Percentiles rank a stretch among this genome's conserved stretches.
Conservation (phyloP, 2,329 filamentous ascomycete species). For the Verticillium nubilum region DNA sequence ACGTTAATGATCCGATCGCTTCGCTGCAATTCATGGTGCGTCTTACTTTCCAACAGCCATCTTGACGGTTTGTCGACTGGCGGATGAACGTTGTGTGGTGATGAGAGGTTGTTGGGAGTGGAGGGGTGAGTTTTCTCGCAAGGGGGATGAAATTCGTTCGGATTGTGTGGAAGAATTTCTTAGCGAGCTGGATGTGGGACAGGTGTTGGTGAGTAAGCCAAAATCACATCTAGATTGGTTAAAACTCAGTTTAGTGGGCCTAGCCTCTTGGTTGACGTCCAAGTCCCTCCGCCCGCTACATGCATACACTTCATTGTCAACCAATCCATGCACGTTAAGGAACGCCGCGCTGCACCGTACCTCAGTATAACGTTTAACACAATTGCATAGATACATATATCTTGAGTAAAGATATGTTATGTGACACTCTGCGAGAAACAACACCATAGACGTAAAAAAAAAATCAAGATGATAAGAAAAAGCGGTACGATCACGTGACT, state of each 20-base stretch:
- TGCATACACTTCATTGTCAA: background rate
- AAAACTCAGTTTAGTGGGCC: background rate
- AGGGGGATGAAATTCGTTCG: conserved; percentile 22
- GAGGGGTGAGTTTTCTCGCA: conserved; percentile 28
- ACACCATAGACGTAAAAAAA: too few species aligned
- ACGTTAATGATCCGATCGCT: conserved; percentile 13
- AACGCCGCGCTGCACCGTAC: too few species aligned
- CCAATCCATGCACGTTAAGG: too few species aligned
- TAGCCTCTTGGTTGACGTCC: background rate
- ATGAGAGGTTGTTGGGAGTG: conserved; percentile 24
- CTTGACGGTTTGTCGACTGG: conserved; percentile 45
- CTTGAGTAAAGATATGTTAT: too few species aligned
- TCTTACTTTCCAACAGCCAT: conserved; percentile 58
- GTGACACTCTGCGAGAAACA: too few species aligned
- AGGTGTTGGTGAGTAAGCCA: background rate
- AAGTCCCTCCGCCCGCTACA: background rate
- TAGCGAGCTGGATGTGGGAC: conserved; percentile 8
- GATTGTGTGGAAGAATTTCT: conserved; percentile 19
- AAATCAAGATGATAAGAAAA: too few species aligned
- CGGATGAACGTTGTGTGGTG: conserved; percentile 36
- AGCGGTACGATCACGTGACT: too few species aligned
- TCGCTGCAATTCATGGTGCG: conserved; percentile 3
- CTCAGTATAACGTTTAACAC: too few species aligned
- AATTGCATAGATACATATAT: too few species aligned
- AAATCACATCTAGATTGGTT: background rate